Evolutionary conservation across 169 alveolate genomes (phyloP).

Genomic region (Eimeria acervulina): DNA sequence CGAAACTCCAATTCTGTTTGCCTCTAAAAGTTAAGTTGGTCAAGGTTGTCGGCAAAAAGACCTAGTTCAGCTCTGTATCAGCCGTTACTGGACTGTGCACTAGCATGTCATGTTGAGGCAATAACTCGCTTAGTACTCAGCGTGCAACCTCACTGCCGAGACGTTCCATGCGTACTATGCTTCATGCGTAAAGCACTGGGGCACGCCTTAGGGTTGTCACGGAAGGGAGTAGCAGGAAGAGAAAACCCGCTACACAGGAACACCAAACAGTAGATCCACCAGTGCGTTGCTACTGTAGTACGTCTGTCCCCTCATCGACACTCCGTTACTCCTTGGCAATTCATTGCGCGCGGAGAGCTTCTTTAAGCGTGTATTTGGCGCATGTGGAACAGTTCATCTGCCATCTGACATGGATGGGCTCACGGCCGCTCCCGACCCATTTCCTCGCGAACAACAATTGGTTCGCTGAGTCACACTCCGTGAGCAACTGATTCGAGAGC

Average conservation of each 20-base stretch:
- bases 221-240: background rate
- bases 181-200: background rate
- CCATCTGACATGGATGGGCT: background rate
- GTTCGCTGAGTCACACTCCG: background rate
- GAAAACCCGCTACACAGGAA: background rate
- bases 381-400: background rate
- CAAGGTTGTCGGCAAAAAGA: background rate
- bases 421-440: background rate
- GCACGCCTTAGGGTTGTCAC: background rate
- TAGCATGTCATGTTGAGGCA: background rate
- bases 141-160: background rate
- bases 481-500: background rate
- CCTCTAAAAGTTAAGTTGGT: background rate
- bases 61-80: background rate
- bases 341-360: background rate
- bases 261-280: background rate
- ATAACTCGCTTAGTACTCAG: background rate
- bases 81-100: background rate
- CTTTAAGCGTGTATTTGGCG: background rate
- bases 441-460: background rate
- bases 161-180: background rate
- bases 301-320: background rate
- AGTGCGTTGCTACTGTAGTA: background rate
- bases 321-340: background rate
- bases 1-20: background rate